Base-by-base conservation (phyloP, 2,329 filamentous ascomycete genomes). In the Sporothrix pseudoabietina region DNA sequence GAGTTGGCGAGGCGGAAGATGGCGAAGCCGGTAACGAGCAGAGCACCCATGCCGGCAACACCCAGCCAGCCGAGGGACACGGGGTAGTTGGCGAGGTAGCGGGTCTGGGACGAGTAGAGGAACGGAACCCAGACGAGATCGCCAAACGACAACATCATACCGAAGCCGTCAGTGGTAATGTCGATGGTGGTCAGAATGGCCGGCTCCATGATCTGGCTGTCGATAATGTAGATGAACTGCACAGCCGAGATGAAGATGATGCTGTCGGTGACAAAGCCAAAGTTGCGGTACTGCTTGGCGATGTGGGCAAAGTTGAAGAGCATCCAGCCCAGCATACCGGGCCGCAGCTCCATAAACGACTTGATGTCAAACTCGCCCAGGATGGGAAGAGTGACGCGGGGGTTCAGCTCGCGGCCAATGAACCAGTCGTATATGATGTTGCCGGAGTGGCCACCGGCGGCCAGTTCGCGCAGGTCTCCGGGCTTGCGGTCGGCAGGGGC, bases 341-440 rank as follows among this genome's bases (percentile, higher is more conserved):
- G 95, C n/a, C 95, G 90, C 78, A 98, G 86, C 83, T 98, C 95
- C 81, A 92, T 92, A 81, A 91, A 98, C 74, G 91, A 87, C 83
- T 98, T 98, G 82, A 98, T 91, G 79, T 98, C 95, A 69, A 98
- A 87, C 77, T 94, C 92, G 74, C 94, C 93, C 76, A 97, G 86
- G 68, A 97, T 81, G 1, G 94, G 94, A 32, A 97, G 83, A 0
- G 87, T 89, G 74, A 97, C 82, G 68, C 94, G 93, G 3, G 95
- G 95, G 83, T 98, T 98, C 75, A 98, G 89, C 82, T 98, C 95
- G 39, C 95, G 92, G 26, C 95, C 95, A 76, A 98, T 98, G 83
- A 94, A 98, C 90, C 94, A 98, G 82, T 98, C 95, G 81, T 98
- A 98, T 52, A 98, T 82, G 76, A 94, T 84, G 81, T 97, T 98